Evolutionary conservation across 2,329 filamentous ascomycete genomes (phyloP).

Genomic region (Penicillium fuscoglaucum): DNA sequence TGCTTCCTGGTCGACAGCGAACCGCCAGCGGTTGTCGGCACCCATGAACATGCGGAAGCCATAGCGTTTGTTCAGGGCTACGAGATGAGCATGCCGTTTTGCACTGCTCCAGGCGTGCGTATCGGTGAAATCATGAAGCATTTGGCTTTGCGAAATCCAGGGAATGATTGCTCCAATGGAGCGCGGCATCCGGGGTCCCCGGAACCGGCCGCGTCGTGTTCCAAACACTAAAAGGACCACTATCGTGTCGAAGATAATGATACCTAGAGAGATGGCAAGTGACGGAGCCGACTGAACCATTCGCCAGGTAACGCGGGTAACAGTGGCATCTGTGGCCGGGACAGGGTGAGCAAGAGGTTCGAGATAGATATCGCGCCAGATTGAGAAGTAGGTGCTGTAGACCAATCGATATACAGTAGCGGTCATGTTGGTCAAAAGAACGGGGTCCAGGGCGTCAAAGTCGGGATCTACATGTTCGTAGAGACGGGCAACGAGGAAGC

Average conservation of each 20-base stretch:
- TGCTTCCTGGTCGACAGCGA: conserved; percentile 36
- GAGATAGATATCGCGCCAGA: conserved; percentile 37
- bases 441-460: conserved; percentile 27
- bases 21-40: conserved; percentile 32
- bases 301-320: conserved; percentile 33
- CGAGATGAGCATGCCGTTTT: conserved; percentile 29
- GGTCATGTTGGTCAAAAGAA: conserved; percentile 27
- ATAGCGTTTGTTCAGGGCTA: conserved; percentile 33
- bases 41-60: conserved; percentile 35
- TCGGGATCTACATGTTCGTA: conserved; percentile 30
- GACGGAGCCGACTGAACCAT: conserved; percentile 35
- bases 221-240: conserved; percentile 37
- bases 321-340: conserved; percentile 27
- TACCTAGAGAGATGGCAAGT: conserved; percentile 29
- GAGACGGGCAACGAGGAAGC: conserved; percentile 35
- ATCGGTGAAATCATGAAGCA: conserved; percentile 33
- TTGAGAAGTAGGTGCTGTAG: conserved; percentile 38
- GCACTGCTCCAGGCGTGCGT: conserved; percentile 33
- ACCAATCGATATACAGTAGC: conserved; percentile 38
- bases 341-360: conserved; percentile 23
- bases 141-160: conserved; percentile 37
- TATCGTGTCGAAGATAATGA: conserved; percentile 35
- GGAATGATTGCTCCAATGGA: conserved; percentile 37
- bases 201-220: conserved; percentile 35
- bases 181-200: conserved; percentile 35